Base-by-base conservation (phyloP, 495 filamentous ascomycete species). In the Ascodesmis nigricans region DNA sequence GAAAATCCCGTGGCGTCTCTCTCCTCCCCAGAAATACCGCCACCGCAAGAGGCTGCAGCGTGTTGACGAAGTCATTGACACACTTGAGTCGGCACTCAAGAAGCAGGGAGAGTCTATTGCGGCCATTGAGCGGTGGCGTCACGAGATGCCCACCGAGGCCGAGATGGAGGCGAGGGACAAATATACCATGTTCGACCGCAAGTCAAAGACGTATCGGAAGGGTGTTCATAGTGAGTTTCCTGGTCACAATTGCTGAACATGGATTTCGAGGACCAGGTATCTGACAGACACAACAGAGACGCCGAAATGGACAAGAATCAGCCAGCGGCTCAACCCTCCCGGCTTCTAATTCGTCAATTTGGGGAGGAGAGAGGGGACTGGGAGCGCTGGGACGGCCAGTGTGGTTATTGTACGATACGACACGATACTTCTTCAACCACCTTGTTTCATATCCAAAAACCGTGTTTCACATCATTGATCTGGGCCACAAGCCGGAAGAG, bases 1-100 rank as follows among this genome's bases (percentile, higher is more conserved):
- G 87, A 97, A 97, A 73, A 83, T 75, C 54, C 90, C 87, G 38
- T 97, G 81, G 80, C 78, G 90, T 31, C 73, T 97, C 50, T 97
- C 87, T 26, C 55, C 62, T 36, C 73, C 72, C 45, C 87, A 93
- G 53, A 97, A 97, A 55, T 67, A 67, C 40, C 78, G 87, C 20
- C 87, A 93, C 39, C 73, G 87, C 36, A 66, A 75, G 54, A 78
- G 87, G 15, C 63, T 97, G 29, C 74, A 74, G 36, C 67, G 69
- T 36, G 84, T 97, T 34, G 87, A 97, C 58, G 62, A 58, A 5
- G 72, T 91, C 13, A 71, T 97, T 31, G 67, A 72, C 26, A 75
- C 69, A 4, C 49, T 97, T 38, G 74, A 75, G 51, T 65, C 56
- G 8, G 79, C 87, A 8, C 63, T 95, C 11, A 57, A 64, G 16